Percentiles rank a stretch among this genome's conserved stretches.
Evolutionary conservation across 2,329 filamentous ascomycete genomes (phyloP).

Genomic region (Canariomyces notabilis): DNA sequence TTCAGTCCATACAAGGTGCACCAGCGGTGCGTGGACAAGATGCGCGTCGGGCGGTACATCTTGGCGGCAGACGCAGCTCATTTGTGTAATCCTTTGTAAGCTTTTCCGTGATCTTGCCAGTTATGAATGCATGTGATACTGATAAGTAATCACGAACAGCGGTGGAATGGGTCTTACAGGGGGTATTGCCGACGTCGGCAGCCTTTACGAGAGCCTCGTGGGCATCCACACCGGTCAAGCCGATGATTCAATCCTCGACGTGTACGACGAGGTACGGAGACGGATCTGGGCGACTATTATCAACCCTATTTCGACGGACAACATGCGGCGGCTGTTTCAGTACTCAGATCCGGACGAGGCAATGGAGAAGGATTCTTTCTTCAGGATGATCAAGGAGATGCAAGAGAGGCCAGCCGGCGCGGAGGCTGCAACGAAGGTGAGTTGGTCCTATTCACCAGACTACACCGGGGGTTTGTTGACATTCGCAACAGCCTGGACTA

Average conservation of each 20-base stretch:
- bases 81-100: constrained; percentile 47
- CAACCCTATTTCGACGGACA: constrained; percentile 21
- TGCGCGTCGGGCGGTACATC: constrained; percentile 43
- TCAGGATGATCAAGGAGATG: constrained; percentile 19
- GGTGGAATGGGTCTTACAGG: constrained; percentile 47
- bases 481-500: constrained; percentile 4
- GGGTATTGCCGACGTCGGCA: constrained; percentile 44
- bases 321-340: constrained; percentile 22
- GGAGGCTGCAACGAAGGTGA: constrained; percentile 7
- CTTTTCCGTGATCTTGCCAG: neutral
- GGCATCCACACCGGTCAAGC: constrained; percentile 36
- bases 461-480: constrained; percentile 5
- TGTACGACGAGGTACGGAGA: constrained; percentile 36
- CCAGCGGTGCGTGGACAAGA: constrained; percentile 43
- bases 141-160: constrained; percentile 14
- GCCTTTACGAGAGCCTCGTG: constrained; percentile 42
- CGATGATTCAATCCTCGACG: constrained; percentile 38
- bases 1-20: constrained; percentile 47
- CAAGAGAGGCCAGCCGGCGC: constrained; percentile 3
- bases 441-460: neutral
- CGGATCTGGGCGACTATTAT: constrained; percentile 32
- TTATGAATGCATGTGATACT: neutral
- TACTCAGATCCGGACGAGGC: constrained; percentile 20
- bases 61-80: constrained; percentile 50
- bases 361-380: constrained; percentile 26